Percentiles rank a stretch among this genome's conserved stretches.
Conservation (phyloP, 2,329 filamentous ascomycete genomes). For the Stenocarpella maydis region DNA sequence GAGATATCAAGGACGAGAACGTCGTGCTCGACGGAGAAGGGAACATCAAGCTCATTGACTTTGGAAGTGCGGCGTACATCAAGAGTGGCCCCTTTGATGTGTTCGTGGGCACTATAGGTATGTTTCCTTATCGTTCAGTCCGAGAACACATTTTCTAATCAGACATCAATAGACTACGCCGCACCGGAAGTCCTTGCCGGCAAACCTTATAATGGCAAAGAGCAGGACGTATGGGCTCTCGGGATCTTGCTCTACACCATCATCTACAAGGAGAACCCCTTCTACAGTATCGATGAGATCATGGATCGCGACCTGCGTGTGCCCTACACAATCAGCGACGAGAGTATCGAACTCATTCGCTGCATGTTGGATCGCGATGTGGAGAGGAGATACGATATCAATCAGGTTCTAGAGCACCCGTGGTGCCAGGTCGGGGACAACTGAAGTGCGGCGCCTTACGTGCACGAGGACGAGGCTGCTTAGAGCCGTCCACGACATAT, state of each 20-base stretch:
- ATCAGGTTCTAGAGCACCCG: conserved; percentile 86
- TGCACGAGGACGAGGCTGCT: background rate
- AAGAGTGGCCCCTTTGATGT: conserved; percentile 98
- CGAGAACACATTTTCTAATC: conserved; percentile 12
- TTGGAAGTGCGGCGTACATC: conserved; percentile 97
- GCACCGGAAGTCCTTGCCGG: conserved; percentile 97
- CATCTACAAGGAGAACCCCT: conserved; percentile 99
- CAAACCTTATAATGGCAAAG: conserved; percentile 90
- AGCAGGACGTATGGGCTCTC: conserved; percentile 98
- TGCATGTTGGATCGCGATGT: conserved; percentile 94
- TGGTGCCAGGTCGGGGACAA: conserved; percentile 64
- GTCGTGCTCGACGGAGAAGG: conserved; percentile 95
- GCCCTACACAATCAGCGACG: conserved; percentile 87
- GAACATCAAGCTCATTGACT: conserved; percentile 96
- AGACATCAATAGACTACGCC: conserved; percentile 78
- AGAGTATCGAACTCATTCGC: conserved; percentile 90
- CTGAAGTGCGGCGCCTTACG: background rate
- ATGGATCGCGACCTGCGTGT: conserved; percentile 96
- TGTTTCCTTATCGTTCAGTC: conserved; percentile 44
- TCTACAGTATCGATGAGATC: conserved; percentile 99
- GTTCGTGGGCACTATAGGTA: conserved; percentile 98
- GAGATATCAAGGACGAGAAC: conserved; percentile 99
- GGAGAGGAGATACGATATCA: conserved; percentile 82
- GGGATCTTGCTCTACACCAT: conserved; percentile 98
- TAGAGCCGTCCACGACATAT: background rate